Conservation (phyloP, 148 eudicot species). For the Silene uniflora region DNA sequence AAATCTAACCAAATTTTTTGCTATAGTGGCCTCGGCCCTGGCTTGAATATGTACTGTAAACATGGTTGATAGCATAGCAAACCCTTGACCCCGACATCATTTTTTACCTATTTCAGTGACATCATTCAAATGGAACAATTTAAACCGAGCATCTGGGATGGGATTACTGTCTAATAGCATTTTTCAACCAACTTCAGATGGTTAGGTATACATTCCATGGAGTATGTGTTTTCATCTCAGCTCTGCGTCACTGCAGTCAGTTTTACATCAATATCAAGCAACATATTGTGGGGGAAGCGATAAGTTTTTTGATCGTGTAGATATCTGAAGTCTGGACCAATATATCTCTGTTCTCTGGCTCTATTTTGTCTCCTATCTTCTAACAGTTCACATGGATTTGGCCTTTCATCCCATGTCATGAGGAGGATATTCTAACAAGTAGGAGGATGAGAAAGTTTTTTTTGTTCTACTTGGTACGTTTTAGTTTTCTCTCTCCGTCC, state of each 20-base stretch:
- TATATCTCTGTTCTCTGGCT: not conserved
- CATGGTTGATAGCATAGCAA: not conserved
- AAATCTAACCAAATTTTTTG: too few relatives aligned
- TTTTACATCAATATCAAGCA: conserved; percentile 11
- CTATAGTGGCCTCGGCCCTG: too few relatives aligned
- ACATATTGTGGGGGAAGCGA: conserved; percentile 13
- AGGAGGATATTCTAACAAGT: conserved; percentile 4
- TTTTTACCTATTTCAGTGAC: not conserved
- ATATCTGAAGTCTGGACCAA: not conserved
- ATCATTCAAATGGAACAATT: conserved; percentile 3
- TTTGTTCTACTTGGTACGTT: conserved; percentile 5
- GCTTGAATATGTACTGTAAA: not conserved
- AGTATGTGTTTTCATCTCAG: not conserved
- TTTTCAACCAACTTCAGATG: not conserved
- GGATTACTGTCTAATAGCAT: not conserved
- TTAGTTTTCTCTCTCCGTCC: too few relatives aligned
- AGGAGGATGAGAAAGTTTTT: conserved; percentile 8
- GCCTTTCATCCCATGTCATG: not conserved
- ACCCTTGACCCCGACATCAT: not conserved
- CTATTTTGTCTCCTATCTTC: not conserved
- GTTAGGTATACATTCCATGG: not conserved
- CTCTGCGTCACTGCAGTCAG: not conserved
- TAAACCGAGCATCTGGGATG: not conserved
- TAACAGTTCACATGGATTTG: not conserved
- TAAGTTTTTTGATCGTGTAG: not conserved